These are phyloP conservation scores for Microstegium vimineum DNA, from an alignment of 176 grass and related monocot species.

Conservation along the genomic window DNA sequence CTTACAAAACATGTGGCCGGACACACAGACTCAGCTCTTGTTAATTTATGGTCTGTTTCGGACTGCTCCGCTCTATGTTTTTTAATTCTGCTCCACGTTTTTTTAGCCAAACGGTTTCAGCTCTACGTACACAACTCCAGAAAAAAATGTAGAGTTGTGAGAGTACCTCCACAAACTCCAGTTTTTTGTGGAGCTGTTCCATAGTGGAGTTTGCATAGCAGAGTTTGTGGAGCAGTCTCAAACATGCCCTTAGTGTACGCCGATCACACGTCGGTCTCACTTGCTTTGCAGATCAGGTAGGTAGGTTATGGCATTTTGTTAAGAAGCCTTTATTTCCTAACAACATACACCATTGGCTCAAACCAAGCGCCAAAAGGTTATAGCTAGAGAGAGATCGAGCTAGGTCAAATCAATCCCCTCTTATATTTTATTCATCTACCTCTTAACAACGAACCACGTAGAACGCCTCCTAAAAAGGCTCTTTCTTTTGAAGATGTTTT, in stretches of 20 bases:
- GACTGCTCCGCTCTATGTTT: too few species aligned
- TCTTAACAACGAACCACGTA: background rate
- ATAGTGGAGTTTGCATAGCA: too few species aligned
- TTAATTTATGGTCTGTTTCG: too few species aligned
- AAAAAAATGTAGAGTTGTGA: too few species aligned
- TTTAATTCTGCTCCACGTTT: too few species aligned
- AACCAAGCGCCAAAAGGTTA: background rate
- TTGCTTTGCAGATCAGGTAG: constrained; percentile 2
- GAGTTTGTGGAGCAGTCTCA: too few species aligned
- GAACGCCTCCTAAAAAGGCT: background rate
- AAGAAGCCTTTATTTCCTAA: constrained; percentile 24
- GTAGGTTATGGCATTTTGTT: constrained; percentile 14
- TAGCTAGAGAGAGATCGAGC: too few species aligned
- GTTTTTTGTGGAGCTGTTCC: too few species aligned
- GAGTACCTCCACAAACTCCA: too few species aligned
- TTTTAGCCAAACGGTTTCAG: too few species aligned
- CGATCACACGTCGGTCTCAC: background rate
- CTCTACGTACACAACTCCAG: too few species aligned
- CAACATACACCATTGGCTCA: background rate
- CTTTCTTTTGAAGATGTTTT: background rate
- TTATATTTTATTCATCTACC: background rate
- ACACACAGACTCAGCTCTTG: background rate
- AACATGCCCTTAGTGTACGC: background rate
- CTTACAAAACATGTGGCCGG: too few species aligned
- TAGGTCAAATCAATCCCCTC: constrained; percentile 1